Conservation (phyloP, 2,329 filamentous ascomycete species). For the Aspergillus arachidicola region DNA sequence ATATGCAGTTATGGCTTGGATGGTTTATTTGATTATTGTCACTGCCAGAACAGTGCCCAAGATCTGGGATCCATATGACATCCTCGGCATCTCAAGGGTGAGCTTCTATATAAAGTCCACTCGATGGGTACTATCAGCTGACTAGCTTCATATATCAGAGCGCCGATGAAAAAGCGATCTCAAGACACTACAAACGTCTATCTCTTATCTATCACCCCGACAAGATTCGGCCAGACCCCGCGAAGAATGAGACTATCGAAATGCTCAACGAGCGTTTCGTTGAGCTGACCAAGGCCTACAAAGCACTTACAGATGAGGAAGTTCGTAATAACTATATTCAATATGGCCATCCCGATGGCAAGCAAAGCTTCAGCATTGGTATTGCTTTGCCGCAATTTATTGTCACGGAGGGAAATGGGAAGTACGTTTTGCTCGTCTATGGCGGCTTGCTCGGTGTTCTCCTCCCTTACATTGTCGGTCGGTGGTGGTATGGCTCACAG, state of each 20-base stretch:
- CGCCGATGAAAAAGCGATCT: slow-evolving; percentile 86
- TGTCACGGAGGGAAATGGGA: slow-evolving; percentile 88
- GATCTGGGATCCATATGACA: slow-evolving; percentile 96
- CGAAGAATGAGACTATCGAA: slow-evolving; percentile 88
- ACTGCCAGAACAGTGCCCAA: slow-evolving; percentile 72
- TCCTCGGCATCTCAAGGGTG: slow-evolving; percentile 82
- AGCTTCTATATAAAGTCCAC: slow-evolving; percentile 26
- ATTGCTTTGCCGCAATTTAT: slow-evolving; percentile 94
- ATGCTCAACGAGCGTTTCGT: slow-evolving; percentile 85
- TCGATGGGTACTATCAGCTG: not conserved
- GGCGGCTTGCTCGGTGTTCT: slow-evolving; percentile 84
- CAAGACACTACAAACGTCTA: slow-evolving; percentile 83
- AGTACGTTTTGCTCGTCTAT: slow-evolving; percentile 91
- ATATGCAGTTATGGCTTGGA: slow-evolving; percentile 82
- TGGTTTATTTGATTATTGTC: slow-evolving; percentile 86
- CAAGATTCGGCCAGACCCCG: slow-evolving; percentile 79
- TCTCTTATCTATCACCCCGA: slow-evolving; percentile 89
- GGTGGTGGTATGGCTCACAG: slow-evolving; percentile 98
- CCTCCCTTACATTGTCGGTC: slow-evolving; percentile 88
- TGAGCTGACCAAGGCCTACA: slow-evolving; percentile 96
- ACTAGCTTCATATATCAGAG: slow-evolving; percentile 53
- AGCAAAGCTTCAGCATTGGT: slow-evolving; percentile 96
- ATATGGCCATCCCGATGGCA: slow-evolving; percentile 95
- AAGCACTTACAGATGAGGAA: slow-evolving; percentile 95
- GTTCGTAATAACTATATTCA: slow-evolving; percentile 95